Conservation (phyloP, 345 rosid species). For the Linum trigynum region DNA sequence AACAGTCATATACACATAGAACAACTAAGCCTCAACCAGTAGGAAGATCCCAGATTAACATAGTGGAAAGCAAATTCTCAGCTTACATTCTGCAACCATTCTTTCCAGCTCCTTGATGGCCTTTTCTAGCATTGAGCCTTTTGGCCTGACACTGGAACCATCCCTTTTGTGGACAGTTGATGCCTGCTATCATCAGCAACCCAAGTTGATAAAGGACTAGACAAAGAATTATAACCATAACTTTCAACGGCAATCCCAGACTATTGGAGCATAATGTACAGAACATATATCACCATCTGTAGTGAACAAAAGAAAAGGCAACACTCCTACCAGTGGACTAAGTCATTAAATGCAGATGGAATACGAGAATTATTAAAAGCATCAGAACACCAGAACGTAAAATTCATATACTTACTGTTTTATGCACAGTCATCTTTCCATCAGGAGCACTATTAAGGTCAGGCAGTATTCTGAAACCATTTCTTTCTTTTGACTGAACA, state of each 20-base stretch:
- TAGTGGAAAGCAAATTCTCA: constrained; percentile 7
- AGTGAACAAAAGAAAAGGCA: no score
- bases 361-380: not conserved
- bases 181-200: constrained; percentile 25
- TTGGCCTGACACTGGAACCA: constrained; percentile 49
- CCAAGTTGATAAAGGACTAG: not conserved
- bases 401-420: constrained; percentile 34
- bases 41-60: constrained; percentile 2
- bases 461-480: constrained; percentile 37
- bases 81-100: constrained; percentile 87
- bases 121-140: constrained; percentile 63
- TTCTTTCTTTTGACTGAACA: constrained; percentile 41
- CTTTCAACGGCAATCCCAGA: not conserved
- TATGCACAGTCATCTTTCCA: constrained; percentile 34
- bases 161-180: constrained; percentile 43
- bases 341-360: not conserved
- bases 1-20: constrained; percentile 16
- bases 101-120: constrained; percentile 85
- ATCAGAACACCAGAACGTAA: not conserved
- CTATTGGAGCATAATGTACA: not conserved
- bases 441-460: constrained; percentile 45
- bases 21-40: constrained; percentile 2
- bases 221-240: not conserved
- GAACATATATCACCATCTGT: not conserved
- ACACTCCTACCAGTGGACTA: no score